phyloP scores from a whole-genome alignment of 1,284 basidiomycete genomes.

The Moniliophthora roreri region DNA sequence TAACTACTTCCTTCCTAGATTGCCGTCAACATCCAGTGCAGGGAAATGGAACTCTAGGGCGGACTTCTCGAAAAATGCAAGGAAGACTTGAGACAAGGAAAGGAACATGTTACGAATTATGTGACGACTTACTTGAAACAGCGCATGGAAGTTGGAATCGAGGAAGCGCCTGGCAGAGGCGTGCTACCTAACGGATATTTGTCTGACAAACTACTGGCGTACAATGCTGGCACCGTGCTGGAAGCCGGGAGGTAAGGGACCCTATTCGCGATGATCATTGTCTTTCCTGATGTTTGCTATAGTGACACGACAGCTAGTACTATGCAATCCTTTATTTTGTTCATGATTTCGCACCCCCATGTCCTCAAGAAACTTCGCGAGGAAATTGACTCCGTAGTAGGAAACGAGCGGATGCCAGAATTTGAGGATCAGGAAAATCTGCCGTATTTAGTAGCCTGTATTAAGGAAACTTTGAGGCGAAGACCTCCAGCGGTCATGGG shows the following conservation, averaged over 20 bases:
- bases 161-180: slow-evolving; percentile 25
- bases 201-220: slow-evolving; percentile 27
- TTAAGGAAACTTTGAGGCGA: slow-evolving; percentile 28
- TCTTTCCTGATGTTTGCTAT: too few relatives aligned
- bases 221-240: slow-evolving; percentile 23
- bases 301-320: slow-evolving; percentile 25
- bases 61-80: slow-evolving; percentile 1
- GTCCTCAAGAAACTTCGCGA: slow-evolving; percentile 20
- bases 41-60: slow-evolving; percentile 2
- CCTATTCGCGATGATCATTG: too few relatives aligned
- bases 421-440: slow-evolving; percentile 27
- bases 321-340: slow-evolving; percentile 26
- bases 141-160: slow-evolving; percentile 23
- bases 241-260: slow-evolving; percentile 20
- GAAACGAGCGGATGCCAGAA: slow-evolving; percentile 25
- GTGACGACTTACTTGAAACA: slow-evolving; percentile 24
- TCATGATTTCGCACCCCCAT: slow-evolving; percentile 24
- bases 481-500: slow-evolving; percentile 23
- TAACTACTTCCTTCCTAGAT: not conserved
- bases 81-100: not conserved
- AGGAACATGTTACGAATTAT: slow-evolving; percentile 12
- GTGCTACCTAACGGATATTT: slow-evolving; percentile 27
- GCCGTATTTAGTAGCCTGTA: slow-evolving; percentile 28
- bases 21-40: too few relatives aligned
- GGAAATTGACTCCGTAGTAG: slow-evolving; percentile 27